phyloP scores from a whole-genome alignment of 805 yeast genomes.

The Wickerhamia fluorescens region DNA sequence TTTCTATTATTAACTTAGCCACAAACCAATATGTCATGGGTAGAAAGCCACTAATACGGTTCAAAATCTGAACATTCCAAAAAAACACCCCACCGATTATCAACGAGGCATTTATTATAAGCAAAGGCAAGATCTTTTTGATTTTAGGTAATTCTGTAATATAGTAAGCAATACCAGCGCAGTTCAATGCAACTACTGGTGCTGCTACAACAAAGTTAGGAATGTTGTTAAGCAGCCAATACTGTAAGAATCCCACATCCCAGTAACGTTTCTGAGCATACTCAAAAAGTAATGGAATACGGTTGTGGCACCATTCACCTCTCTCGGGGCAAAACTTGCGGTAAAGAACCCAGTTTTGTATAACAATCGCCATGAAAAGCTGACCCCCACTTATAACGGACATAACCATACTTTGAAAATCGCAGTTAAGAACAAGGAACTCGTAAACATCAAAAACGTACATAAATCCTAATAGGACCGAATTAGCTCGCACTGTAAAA shows the following conservation, averaged over 20 bases:
- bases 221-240: slow-evolving; percentile 76
- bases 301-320: slow-evolving; percentile 68
- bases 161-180: slow-evolving; percentile 34
- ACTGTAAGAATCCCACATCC: slow-evolving; percentile 73
- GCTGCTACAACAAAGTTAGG: slow-evolving; percentile 76
- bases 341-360: slow-evolving; percentile 50
- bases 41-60: slow-evolving; percentile 67
- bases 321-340: slow-evolving; percentile 57
- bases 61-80: slow-evolving; percentile 84
- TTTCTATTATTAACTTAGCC: slow-evolving; percentile 26
- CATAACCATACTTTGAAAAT: slow-evolving; percentile 12
- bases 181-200: slow-evolving; percentile 53
- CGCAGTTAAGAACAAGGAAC: slow-evolving; percentile 9
- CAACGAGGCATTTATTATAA: slow-evolving; percentile 37
- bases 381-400: slow-evolving; percentile 51
- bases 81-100: slow-evolving; percentile 45
- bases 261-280: slow-evolving; percentile 79
- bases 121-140: slow-evolving; percentile 29
- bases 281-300: slow-evolving; percentile 53
- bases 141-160: slow-evolving; percentile 14
- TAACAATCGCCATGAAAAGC: slow-evolving; percentile 40
- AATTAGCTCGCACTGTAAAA: slow-evolving; percentile 67
- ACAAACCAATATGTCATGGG: slow-evolving; percentile 75
- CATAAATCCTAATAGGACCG: slow-evolving; percentile 62
- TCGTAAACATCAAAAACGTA: slow-evolving; percentile 51